Conservation (phyloP, 1,139 yeast species). For the Yamadazyma diospyri region DNA sequence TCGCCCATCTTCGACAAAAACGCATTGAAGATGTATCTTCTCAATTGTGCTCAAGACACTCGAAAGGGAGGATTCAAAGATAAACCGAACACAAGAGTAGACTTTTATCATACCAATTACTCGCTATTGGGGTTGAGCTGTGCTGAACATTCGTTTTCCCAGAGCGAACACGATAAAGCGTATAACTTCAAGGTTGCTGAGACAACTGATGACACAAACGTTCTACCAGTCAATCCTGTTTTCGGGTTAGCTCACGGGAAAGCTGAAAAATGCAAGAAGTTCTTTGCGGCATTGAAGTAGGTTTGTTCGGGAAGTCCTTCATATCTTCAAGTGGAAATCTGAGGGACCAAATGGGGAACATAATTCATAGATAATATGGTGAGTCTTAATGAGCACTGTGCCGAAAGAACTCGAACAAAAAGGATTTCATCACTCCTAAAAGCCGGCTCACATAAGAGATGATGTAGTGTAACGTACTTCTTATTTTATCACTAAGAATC, state of each 20-base stretch:
- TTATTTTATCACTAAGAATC: conserved; percentile 6
- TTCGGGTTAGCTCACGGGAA: conserved; percentile 53
- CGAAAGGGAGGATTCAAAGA: conserved; percentile 74
- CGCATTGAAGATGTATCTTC: conserved; percentile 61
- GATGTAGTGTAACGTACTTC: conserved; percentile 6
- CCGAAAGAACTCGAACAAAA: not conserved
- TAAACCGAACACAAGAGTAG: conserved; percentile 80
- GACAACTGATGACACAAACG: conserved; percentile 20
- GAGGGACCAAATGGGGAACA: too few relatives aligned
- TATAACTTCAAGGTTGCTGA: conserved; percentile 23
- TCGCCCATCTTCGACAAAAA: conserved; percentile 44
- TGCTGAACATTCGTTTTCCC: conserved; percentile 55
- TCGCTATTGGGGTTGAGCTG: conserved; percentile 73
- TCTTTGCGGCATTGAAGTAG: too few relatives aligned
- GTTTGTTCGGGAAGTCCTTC: too few relatives aligned
- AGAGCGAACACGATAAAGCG: conserved; percentile 18
- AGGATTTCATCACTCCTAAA: too few relatives aligned
- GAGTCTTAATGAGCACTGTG: too few relatives aligned
- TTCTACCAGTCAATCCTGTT: conserved; percentile 53
- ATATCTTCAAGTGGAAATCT: not conserved
- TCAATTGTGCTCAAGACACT: conserved; percentile 68
- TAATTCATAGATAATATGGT: too few relatives aligned
- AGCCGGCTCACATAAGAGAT: too few relatives aligned
- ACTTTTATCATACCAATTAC: conserved; percentile 90
- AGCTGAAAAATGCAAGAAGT: conserved; percentile 21